These are phyloP conservation scores for Meripilus lineatus DNA, from an alignment of 1,284 basidiomycete genomes.

Conservation along the genomic window DNA sequence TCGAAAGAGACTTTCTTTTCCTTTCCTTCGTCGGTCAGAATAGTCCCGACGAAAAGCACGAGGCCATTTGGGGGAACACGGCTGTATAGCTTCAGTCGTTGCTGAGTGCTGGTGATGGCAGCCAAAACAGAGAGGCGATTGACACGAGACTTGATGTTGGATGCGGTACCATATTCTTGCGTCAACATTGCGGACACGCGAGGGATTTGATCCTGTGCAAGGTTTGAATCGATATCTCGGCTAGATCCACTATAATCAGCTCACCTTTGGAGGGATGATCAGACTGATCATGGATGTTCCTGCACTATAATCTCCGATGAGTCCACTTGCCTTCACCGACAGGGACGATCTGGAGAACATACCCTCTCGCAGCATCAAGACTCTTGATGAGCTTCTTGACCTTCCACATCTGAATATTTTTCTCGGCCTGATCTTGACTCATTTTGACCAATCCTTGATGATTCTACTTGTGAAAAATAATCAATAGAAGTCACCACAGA, in stretches of 20 bases:
- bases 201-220: conserved; percentile 84
- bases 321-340: conserved; percentile 63
- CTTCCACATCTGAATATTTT: conserved; percentile 93
- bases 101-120: conserved; percentile 98
- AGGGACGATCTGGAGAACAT: conserved; percentile 21
- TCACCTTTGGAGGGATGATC: conserved; percentile 90
- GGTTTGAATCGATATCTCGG: conserved; percentile 50
- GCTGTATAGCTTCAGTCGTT: conserved; percentile 94
- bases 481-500: no score
- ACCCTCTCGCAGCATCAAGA: conserved; percentile 89
- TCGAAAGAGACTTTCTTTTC: conserved; percentile 98
- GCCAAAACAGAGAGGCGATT: conserved; percentile 96
- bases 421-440: conserved; percentile 76
- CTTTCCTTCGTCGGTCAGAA: conserved; percentile 97
- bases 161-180: conserved; percentile 97
- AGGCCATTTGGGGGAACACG: conserved; percentile 95
- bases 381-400: conserved; percentile 98
- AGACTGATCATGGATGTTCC: conserved; percentile 99
- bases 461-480: no score
- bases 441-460: no score
- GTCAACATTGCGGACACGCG: conserved; percentile 94
- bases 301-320: conserved; percentile 50
- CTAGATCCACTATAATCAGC: conserved; percentile 8
- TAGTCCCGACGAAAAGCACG: conserved; percentile 95
- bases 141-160: conserved; percentile 99